Evolutionary conservation across 1,284 basidiomycete genomes (phyloP).

Genomic region (Cystobasidium pallidum): DNA sequence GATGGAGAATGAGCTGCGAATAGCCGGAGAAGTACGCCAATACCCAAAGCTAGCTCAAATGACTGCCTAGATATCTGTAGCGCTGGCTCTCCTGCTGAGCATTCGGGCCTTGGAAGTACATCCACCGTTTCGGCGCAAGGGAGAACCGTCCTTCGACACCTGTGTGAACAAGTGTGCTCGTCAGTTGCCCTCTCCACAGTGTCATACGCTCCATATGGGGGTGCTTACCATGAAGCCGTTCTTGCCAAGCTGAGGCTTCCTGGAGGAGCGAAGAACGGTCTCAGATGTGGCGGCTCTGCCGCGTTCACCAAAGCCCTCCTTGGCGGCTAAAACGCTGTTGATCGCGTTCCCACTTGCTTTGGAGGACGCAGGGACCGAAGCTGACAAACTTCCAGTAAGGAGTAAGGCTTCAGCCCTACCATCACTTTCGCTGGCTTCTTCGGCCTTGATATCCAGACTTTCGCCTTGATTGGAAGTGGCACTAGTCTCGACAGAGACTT

Average conservation of each 20-base stretch:
- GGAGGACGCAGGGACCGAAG: background rate
- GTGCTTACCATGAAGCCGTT: slow-evolving; percentile 12
- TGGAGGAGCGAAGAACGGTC: slow-evolving; percentile 1
- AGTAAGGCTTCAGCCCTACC: background rate
- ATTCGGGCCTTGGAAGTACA: background rate
- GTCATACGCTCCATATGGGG: too few species aligned
- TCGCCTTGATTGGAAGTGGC: slow-evolving; percentile 19
- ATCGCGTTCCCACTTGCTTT: background rate
- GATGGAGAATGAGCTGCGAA: too few species aligned
- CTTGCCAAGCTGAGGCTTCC: background rate
- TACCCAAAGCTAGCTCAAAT: background rate
- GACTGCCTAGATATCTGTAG: slow-evolving; percentile 3
- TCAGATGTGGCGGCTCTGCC: slow-evolving; percentile 23
- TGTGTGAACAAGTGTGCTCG: background rate
- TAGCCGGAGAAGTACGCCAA: too few species aligned
- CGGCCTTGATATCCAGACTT: slow-evolving; percentile 36
- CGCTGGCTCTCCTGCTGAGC: slow-evolving; percentile 22
- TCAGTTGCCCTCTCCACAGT: too few species aligned
- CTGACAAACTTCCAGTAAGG: background rate
- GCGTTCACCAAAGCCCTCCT: slow-evolving; percentile 4
- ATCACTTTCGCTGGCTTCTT: slow-evolving; percentile 28
- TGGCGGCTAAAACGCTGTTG: background rate
- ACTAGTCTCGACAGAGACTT: slow-evolving; percentile 31
- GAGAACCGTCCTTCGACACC: slow-evolving; percentile 7
- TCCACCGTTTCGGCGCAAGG: background rate